Evolutionary conservation across 1,284 basidiomycete genomes (phyloP).

Genomic region (Pholiota adiposa): DNA sequence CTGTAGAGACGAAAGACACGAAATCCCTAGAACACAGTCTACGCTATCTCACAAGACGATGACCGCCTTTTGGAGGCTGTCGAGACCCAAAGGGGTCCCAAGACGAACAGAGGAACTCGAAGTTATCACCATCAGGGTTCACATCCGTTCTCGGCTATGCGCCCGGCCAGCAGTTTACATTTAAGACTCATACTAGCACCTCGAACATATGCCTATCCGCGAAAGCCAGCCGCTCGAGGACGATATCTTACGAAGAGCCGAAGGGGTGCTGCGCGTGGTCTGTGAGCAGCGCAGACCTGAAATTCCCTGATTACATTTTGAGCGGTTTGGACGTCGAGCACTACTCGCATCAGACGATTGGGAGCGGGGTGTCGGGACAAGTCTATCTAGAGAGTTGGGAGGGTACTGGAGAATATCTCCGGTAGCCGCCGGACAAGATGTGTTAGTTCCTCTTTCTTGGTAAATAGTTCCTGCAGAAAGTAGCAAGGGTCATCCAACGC

Average conservation of each 20-base stretch:
- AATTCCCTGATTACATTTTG: slow-evolving; percentile 2
- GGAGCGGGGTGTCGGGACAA: background rate
- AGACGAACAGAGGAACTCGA: slow-evolving; percentile 1
- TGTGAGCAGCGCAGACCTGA: background rate
- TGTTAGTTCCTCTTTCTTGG: too few relatives aligned
- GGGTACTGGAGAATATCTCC: background rate
- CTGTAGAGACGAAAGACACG: background rate
- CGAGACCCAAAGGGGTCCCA: background rate
- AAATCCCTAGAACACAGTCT: background rate
- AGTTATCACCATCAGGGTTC: background rate
- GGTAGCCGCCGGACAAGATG: slow-evolving; percentile 2
- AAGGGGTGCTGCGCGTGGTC: background rate
- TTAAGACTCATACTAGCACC: too few relatives aligned
- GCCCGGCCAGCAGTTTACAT: too few relatives aligned
- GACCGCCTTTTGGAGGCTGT: slow-evolving; percentile 1
- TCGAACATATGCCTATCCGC: background rate
- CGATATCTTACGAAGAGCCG: background rate
- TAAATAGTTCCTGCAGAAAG: background rate
- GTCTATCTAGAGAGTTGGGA: background rate
- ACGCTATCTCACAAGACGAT: background rate
- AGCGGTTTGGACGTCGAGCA: slow-evolving; percentile 1
- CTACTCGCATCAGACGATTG: background rate
- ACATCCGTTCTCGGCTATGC: background rate
- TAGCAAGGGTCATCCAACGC: background rate
- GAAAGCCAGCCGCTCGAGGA: background rate